Conservation (phyloP, 371 early-diverging fungal genomes). For the Phascolomyces articulosus region DNA sequence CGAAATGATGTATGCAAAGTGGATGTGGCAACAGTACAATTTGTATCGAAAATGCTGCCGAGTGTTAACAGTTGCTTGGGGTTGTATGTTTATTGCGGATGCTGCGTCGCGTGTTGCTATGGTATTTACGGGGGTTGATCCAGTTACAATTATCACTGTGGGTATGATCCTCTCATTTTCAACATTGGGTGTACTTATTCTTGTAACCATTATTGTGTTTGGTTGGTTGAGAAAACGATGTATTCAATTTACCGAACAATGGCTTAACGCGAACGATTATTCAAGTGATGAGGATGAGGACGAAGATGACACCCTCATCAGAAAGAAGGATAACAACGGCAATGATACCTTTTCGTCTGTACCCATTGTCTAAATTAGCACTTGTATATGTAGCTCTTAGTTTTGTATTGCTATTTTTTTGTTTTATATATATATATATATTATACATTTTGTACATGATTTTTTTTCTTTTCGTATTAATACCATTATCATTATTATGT, state of each 20-base stretch:
- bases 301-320: too few relatives aligned
- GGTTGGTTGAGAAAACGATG: neutral
- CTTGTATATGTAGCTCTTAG: too few relatives aligned
- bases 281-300: neutral
- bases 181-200: neutral
- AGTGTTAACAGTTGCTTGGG: constrained; percentile 7
- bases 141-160: constrained; percentile 24
- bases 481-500: too few relatives aligned
- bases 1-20: constrained; percentile 21
- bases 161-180: constrained; percentile 26
- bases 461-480: too few relatives aligned
- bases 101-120: constrained; percentile 10
- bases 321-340: too few relatives aligned
- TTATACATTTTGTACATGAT: too few relatives aligned
- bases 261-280: constrained; percentile 2
- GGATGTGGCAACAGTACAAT: constrained; percentile 26
- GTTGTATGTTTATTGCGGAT: constrained; percentile 2
- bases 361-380: too few relatives aligned
- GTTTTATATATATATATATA: too few relatives aligned
- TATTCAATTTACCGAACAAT: neutral
- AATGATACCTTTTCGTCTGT: too few relatives aligned
- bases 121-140: constrained; percentile 5
- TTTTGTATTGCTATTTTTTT: too few relatives aligned
- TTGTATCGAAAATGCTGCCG: constrained; percentile 1
- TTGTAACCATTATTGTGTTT: neutral